Evolutionary conservation across 2,329 filamentous ascomycete species (phyloP), one percentile per base, ranked within the genome.

Genomic region (Hypomyces rosellus): DNA sequence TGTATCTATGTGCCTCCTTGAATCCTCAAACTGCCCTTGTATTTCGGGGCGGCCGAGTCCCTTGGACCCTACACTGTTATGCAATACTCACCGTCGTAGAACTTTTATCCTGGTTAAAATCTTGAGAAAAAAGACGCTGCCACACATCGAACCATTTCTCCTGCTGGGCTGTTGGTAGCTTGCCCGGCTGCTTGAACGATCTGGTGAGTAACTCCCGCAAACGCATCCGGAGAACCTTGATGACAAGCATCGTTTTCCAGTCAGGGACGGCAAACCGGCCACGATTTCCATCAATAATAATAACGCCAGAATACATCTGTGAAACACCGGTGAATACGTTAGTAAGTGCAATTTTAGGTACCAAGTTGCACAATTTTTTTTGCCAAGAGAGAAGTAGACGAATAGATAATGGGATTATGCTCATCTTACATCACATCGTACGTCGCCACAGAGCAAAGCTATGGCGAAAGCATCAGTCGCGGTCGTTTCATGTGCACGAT

Each of bases 401-500:
- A 34, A 45, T 7, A 13, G n/a, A 13, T 8, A 22, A 43, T 36
- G 20, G 37, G 57, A 9, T 46, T 51, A 50, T 6, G 20, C 43
- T 11, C 12, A 15, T 30, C 78, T 68, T 72, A 87, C 85, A 71
- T 90, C 91, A 61, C 89, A 92, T 50, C 91, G 88, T 15, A 88
- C 85, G 55, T 97, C 92, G 34, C 91, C 93, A 52, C 90, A 93
- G 47, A 96, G 77, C 25, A 99, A 72, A 14, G 87, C 83, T 58
- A 96, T 81, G 11, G 90, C 84, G 56, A 96, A 87, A 40, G 90
- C 85, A 42, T 95, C 86, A 1, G 86, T 84, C 1, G 85, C 81
- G 11, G 85, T 88, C 2, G 89, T 95, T 64, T 95, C 89, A 58
- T 96, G 91, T 1, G 93, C 93, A 57, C 96, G 95, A 58, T 92